Percentiles rank a stretch among this genome's conserved stretches.
phyloP scores from a whole-genome alignment of 441 rosid species.

The Jatropha podagrica region DNA sequence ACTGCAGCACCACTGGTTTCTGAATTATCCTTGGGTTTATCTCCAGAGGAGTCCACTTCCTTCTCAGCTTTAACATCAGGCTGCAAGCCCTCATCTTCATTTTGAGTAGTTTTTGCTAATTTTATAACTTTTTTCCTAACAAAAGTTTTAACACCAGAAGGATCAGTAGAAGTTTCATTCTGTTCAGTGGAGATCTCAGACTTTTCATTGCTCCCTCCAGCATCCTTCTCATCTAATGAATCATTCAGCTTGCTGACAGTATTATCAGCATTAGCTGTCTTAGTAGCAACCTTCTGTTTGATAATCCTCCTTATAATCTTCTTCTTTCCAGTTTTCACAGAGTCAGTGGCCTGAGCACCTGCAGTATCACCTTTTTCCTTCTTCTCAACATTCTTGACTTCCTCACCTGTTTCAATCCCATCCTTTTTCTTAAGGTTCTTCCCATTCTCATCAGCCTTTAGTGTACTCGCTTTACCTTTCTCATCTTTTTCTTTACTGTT shows the following conservation, averaged over 20 bases:
- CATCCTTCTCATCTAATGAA: slow-evolving; percentile 41
- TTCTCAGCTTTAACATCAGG: slow-evolving; percentile 43
- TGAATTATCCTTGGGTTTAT: slow-evolving; percentile 48
- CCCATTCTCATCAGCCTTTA: slow-evolving; percentile 34
- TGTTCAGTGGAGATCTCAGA: slow-evolving; percentile 41
- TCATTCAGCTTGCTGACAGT: slow-evolving; percentile 45
- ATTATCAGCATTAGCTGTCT: slow-evolving; percentile 41
- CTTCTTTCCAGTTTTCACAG: slow-evolving; percentile 63
- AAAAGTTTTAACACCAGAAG: slow-evolving; percentile 50
- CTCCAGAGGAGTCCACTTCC: slow-evolving; percentile 38
- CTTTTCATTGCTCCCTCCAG: slow-evolving; percentile 39
- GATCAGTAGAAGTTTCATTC: slow-evolving; percentile 43
- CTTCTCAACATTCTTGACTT: slow-evolving; percentile 39
- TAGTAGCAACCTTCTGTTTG: slow-evolving; percentile 53
- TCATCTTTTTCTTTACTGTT: slow-evolving; percentile 42
- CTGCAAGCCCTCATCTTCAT: slow-evolving; percentile 39
- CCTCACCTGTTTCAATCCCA: slow-evolving; percentile 32
- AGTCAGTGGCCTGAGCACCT: slow-evolving; percentile 42
- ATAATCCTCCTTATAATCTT: slow-evolving; percentile 83
- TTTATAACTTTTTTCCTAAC: slow-evolving; percentile 49
- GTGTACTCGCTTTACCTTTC: slow-evolving; percentile 39
- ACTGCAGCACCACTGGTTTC: slow-evolving; percentile 35
- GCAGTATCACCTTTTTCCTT: slow-evolving; percentile 37
- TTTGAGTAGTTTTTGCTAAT: slow-evolving; percentile 33
- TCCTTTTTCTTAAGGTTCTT: slow-evolving; percentile 38